These are phyloP conservation scores for Pseudoperonospora humuli DNA, from an alignment of 352 stramenopile genomes.

Conservation along the genomic window DNA sequence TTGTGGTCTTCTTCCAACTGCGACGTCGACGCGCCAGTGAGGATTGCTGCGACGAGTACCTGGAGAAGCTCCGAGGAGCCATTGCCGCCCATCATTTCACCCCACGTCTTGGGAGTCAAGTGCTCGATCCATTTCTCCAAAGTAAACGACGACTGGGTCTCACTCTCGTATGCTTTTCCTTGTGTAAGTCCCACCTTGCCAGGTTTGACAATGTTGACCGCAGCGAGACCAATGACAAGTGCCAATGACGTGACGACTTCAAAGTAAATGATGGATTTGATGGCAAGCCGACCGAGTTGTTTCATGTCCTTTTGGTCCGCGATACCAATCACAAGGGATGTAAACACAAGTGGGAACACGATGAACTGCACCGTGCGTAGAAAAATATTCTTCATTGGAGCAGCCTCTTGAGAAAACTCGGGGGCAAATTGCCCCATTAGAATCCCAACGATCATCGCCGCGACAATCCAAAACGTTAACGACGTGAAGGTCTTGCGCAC, in stretches of 20 bases:
- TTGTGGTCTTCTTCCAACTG: constrained; percentile 31
- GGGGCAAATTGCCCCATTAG: constrained; percentile 40
- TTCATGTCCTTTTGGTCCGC: constrained; percentile 50
- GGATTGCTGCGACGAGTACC: constrained; percentile 40
- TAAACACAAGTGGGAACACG: constrained; percentile 60
- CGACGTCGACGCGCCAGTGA: constrained; percentile 34
- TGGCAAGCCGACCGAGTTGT: constrained; percentile 40
- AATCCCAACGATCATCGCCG: constrained; percentile 35
- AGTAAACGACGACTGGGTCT: constrained; percentile 21
- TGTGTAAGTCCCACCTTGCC: constrained; percentile 32
- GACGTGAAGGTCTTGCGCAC: constrained; percentile 34
- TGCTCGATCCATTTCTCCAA: constrained; percentile 52
- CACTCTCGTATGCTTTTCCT: constrained; percentile 26
- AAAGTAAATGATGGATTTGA: constrained; percentile 66
- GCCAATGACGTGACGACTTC: constrained; percentile 44
- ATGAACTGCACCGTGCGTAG: constrained; percentile 49
- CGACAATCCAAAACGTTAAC: constrained; percentile 54
- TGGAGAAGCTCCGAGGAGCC: constrained; percentile 52
- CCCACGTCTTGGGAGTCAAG: constrained; percentile 58
- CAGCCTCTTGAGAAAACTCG: constrained; percentile 36
- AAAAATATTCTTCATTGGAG: constrained; percentile 50
- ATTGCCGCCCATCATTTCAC: constrained; percentile 55
- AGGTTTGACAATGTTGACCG: constrained; percentile 50
- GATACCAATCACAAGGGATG: constrained; percentile 47
- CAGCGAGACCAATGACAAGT: constrained; percentile 36